Percentiles rank a stretch among this genome's conserved stretches.
Conservation (phyloP, 78 protist species). For the Pigoraptor vietnamica region DNA sequence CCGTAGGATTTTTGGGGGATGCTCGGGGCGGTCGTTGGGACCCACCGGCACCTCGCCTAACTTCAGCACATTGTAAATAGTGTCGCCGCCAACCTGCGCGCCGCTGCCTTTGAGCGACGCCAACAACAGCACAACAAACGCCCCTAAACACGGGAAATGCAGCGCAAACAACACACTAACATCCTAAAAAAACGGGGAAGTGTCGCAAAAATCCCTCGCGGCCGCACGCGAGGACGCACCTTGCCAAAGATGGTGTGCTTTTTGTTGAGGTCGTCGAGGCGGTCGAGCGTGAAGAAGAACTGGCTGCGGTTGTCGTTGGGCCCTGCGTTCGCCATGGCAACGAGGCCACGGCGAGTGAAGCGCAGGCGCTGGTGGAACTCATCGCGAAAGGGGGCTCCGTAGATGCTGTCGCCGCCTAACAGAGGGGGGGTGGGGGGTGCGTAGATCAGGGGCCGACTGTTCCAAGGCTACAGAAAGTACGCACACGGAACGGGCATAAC, state of each 20-base stretch:
- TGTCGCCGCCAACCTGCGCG: constrained; percentile 63
- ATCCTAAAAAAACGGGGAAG: too few relatives aligned
- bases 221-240: too few relatives aligned
- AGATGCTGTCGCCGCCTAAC: constrained; percentile 76
- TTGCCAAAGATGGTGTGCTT: constrained; percentile 90
- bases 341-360: constrained; percentile 55
- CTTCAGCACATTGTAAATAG: constrained; percentile 65
- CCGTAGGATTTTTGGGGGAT: constrained; percentile 57
- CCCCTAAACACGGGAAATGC: background rate
- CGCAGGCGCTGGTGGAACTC: constrained; percentile 81
- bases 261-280: constrained; percentile 60
- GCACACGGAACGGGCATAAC: too few relatives aligned
- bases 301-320: constrained; percentile 73
- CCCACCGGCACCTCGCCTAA: constrained; percentile 66
- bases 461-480: too few relatives aligned
- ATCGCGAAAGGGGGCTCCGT: constrained; percentile 65
- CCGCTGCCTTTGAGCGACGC: too few relatives aligned
- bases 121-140: background rate
- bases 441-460: too few relatives aligned
- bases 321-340: constrained; percentile 54
- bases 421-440: background rate
- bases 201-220: too few relatives aligned
- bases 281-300: constrained; percentile 86
- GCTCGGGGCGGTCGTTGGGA: constrained; percentile 70
- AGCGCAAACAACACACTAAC: too few relatives aligned